Evolutionary conservation across 2,329 filamentous ascomycete genomes (phyloP).

Genomic region (Cladosporium sp.): DNA sequence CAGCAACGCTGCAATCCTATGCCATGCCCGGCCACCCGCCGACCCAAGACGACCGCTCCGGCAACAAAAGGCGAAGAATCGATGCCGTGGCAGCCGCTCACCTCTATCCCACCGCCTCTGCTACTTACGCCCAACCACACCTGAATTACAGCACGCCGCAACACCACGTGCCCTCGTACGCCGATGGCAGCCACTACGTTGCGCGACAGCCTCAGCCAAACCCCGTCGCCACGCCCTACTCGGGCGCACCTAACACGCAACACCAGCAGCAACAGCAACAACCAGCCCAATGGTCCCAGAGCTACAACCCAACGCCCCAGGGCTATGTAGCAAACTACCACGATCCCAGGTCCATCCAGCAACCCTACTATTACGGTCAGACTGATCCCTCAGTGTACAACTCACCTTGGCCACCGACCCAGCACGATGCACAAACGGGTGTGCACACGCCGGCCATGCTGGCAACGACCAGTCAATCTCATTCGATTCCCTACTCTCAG

Average conservation of each 20-base stretch:
- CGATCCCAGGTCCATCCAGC: constrained; percentile 23
- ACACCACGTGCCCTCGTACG: constrained; percentile 12
- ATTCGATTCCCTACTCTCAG: constrained; percentile 1
- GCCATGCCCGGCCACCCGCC: constrained; percentile 15
- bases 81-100: constrained; percentile 11
- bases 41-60: constrained; percentile 12
- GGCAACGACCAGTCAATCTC: constrained; percentile 11
- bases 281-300: constrained; percentile 4
- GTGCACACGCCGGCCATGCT: constrained; percentile 6
- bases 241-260: constrained; percentile 6
- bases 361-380: constrained; percentile 36
- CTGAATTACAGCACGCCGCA: constrained; percentile 10
- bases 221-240: neutral
- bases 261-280: constrained; percentile 4
- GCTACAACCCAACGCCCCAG: neutral
- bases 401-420: constrained; percentile 29
- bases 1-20: constrained; percentile 17
- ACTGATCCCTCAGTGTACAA: constrained; percentile 30
- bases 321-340: constrained; percentile 11
- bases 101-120: constrained; percentile 8
- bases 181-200: constrained; percentile 17
- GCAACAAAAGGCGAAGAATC: constrained; percentile 19
- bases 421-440: constrained; percentile 9
- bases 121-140: constrained; percentile 5
- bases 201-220: constrained; percentile 11